A percentile compares a stretch with the other conserved stretches of the same genome.
Conservation (phyloP, 108 stramenopile genomes). For the Hondaea fermentalgiana region DNA sequence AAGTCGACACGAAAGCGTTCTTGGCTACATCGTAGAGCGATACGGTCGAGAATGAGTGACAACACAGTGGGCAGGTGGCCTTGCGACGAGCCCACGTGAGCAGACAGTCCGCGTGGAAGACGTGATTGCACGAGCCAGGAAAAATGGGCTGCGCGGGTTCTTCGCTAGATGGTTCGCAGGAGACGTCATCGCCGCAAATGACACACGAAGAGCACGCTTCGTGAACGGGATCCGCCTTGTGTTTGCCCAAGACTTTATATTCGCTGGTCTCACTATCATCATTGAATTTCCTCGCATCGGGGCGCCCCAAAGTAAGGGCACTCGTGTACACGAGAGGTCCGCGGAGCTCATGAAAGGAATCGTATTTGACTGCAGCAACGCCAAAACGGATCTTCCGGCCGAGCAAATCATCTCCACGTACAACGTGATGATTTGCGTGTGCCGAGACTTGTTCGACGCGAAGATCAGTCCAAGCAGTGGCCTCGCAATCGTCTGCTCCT, state of each 20-base stretch:
- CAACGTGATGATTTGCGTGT: background rate
- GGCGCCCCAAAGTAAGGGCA: background rate
- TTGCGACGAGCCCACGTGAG: background rate
- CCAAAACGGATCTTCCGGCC: background rate
- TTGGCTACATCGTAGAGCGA: background rate
- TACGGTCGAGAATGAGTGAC: background rate
- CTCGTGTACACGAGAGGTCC: background rate
- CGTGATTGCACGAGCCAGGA: background rate
- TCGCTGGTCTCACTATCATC: background rate
- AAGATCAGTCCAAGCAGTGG: background rate
- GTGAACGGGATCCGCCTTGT: background rate
- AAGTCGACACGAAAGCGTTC: background rate
- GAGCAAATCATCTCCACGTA: background rate
- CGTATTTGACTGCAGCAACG: background rate
- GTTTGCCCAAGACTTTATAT: background rate
- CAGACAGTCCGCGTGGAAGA: background rate
- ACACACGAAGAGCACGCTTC: background rate
- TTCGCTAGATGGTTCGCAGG: background rate
- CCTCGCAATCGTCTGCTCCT: background rate
- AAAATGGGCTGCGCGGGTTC: background rate
- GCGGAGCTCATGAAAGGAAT: background rate
- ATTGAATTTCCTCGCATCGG: background rate
- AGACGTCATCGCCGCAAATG: background rate
- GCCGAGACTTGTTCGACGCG: background rate
- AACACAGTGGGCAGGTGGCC: background rate